Conservation (phyloP, 1,139 yeast genomes). For the Suhomyces yuchorum region DNA sequence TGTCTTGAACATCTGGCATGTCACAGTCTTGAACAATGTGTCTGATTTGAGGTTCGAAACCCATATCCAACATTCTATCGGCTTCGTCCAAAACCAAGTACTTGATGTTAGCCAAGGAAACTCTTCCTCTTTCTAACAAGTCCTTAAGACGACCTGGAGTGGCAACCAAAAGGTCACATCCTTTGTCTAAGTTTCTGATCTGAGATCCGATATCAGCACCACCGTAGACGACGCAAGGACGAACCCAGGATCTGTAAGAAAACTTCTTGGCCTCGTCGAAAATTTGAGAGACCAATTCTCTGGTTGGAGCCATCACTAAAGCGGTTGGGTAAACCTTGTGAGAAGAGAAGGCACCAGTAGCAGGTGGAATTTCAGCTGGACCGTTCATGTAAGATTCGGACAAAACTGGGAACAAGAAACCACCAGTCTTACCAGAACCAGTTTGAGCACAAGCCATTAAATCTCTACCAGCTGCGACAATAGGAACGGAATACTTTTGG, state of each 20-base stretch:
- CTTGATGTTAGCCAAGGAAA: conserved; percentile 93
- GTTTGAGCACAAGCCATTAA: conserved; percentile 99
- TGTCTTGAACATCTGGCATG: conserved; percentile 95
- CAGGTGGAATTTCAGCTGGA: conserved; percentile 68
- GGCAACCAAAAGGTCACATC: conserved; percentile 94
- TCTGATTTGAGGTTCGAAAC: conserved; percentile 95
- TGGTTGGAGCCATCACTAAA: conserved; percentile 94
- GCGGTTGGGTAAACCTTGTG: conserved; percentile 93
- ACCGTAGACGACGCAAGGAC: conserved; percentile 94
- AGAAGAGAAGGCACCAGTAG: conserved; percentile 58
- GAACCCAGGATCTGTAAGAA: conserved; percentile 95
- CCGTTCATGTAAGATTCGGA: conserved; percentile 90
- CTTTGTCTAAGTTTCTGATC: conserved; percentile 91
- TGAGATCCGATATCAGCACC: conserved; percentile 99
- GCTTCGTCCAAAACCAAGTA: conserved; percentile 97
- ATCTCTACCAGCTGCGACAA: conserved; percentile 93
- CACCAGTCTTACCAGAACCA: conserved; percentile 99
- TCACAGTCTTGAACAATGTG: conserved; percentile 95
- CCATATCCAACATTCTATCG: conserved; percentile 96
- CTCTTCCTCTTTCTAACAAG: conserved; percentile 93
- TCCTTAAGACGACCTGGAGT: conserved; percentile 98
- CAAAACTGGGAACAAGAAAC: conserved; percentile 96
- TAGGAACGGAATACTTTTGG: conserved; percentile 97
- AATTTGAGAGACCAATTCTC: conserved; percentile 98
- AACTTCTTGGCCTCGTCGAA: conserved; percentile 95